phyloP scores from a whole-genome alignment of 148 eudicot genomes.

The Chenopodium quinoa region DNA sequence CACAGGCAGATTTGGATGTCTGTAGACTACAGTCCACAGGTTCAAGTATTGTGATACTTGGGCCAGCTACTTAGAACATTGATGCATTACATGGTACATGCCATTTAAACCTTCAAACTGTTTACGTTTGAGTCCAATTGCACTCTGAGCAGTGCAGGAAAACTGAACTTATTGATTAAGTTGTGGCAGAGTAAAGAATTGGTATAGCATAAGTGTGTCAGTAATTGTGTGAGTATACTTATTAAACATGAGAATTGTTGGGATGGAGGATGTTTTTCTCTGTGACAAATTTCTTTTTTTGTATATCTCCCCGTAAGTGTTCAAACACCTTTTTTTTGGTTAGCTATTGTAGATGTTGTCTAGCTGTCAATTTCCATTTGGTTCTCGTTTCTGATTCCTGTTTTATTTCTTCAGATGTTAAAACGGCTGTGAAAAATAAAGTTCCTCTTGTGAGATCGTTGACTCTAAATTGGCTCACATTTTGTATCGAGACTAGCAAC shows the following conservation, averaged over 20 bases:
- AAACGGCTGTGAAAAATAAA: conserved; percentile 81
- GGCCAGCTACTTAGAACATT: background rate
- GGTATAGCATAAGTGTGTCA: background rate
- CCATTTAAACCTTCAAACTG: background rate
- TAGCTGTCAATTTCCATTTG: background rate
- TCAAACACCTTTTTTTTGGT: background rate
- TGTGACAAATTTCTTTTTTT: background rate
- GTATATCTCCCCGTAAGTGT: background rate
- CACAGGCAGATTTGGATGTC: background rate
- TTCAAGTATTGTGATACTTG: background rate
- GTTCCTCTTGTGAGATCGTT: conserved; percentile 93
- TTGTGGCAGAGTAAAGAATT: background rate
- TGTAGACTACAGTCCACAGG: background rate
- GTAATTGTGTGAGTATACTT: background rate
- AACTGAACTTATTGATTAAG: background rate
- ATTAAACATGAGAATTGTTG: background rate
- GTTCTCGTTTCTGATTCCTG: conserved; percentile 1
- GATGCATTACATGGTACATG: background rate
- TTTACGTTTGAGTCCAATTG: background rate
- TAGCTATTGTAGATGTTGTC: background rate
- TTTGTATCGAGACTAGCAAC: conserved; percentile 86
- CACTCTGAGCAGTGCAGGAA: too few relatives aligned
- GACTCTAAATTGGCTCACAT: conserved; percentile 87
- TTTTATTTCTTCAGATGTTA: conserved; percentile 61
- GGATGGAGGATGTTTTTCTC: background rate